A percentile compares a stretch with the other conserved stretches of the same genome.
phyloP scores from a whole-genome alignment of 1,284 basidiomycete species.

The Spongispora temasekensis region DNA sequence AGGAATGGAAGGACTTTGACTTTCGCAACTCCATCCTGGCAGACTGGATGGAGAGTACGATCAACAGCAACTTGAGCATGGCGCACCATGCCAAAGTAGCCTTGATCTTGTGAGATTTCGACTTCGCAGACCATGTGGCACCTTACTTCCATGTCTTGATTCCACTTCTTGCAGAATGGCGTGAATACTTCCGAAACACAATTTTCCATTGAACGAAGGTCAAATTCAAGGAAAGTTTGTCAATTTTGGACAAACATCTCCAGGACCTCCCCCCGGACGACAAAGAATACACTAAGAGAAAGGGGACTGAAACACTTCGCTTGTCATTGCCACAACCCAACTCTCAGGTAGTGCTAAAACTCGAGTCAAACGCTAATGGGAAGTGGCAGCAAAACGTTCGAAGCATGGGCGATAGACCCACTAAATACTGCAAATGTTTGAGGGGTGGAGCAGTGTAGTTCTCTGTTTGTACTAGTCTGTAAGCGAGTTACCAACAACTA shows the following conservation, averaged over 20 bases:
- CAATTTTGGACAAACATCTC: neutral
- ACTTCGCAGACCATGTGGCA: neutral
- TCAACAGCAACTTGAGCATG: neutral
- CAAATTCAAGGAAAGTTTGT: neutral
- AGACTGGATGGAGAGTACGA: neutral
- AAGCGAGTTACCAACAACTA: neutral
- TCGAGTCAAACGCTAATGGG: neutral
- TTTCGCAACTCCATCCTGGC: neutral
- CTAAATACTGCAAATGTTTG: neutral
- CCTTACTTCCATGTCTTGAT: neutral
- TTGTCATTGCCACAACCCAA: neutral
- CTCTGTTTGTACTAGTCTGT: neutral
- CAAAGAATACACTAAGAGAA: neutral
- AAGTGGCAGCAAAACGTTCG: neutral
- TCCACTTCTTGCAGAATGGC: neutral
- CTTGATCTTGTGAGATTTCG: neutral
- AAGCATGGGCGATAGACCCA: neutral
- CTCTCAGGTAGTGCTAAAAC: neutral
- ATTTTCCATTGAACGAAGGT: neutral
- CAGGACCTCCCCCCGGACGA: neutral
- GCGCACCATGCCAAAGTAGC: neutral
- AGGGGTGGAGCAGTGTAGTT: neutral
- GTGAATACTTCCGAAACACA: neutral
- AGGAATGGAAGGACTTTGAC: neutral
- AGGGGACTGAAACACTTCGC: neutral